phyloP scores from a whole-genome alignment of 2,329 filamentous ascomycete species.

The Verticillium zaregamsianum region DNA sequence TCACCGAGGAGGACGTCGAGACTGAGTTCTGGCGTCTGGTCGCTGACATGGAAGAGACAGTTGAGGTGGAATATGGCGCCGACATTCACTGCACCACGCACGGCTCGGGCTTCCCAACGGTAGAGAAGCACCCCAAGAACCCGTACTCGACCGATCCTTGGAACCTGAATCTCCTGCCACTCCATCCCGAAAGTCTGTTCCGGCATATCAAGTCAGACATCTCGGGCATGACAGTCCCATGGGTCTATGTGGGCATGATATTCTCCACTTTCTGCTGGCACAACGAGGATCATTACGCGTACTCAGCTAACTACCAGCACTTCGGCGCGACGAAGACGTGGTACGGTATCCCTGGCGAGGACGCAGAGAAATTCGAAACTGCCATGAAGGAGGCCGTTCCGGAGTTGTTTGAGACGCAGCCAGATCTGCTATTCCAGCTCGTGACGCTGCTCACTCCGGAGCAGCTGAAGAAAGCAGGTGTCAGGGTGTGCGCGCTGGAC shows the following conservation, averaged over 20 bases:
- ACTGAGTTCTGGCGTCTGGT: constrained; percentile 95
- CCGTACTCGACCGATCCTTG: constrained; percentile 86
- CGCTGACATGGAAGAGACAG: constrained; percentile 87
- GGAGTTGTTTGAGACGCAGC: constrained; percentile 94
- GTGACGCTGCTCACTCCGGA: constrained; percentile 95
- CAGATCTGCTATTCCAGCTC: constrained; percentile 91
- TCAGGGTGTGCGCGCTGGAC: constrained; percentile 91
- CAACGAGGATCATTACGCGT: constrained; percentile 96
- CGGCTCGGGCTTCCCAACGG: constrained; percentile 92
- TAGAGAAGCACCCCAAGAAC: constrained; percentile 85
- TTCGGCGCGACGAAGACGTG: constrained; percentile 98
- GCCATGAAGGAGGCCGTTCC: constrained; percentile 95
- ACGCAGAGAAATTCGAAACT: constrained; percentile 90
- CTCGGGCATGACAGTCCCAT: constrained; percentile 98
- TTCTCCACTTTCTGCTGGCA: constrained; percentile 99
- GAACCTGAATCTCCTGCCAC: constrained; percentile 91
- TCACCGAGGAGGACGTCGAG: constrained; percentile 94
- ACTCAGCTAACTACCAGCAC: constrained; percentile 97
- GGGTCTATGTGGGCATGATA: constrained; percentile 99
- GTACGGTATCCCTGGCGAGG: constrained; percentile 95
- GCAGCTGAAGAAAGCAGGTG: constrained; percentile 86
- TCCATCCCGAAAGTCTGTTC: constrained; percentile 89
- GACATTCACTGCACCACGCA: constrained; percentile 98
- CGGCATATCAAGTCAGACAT: constrained; percentile 97
- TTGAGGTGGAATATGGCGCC: constrained; percentile 96